Conservation (phyloP, 768 basidiomycete species). For the Pisolithus orientalis region DNA sequence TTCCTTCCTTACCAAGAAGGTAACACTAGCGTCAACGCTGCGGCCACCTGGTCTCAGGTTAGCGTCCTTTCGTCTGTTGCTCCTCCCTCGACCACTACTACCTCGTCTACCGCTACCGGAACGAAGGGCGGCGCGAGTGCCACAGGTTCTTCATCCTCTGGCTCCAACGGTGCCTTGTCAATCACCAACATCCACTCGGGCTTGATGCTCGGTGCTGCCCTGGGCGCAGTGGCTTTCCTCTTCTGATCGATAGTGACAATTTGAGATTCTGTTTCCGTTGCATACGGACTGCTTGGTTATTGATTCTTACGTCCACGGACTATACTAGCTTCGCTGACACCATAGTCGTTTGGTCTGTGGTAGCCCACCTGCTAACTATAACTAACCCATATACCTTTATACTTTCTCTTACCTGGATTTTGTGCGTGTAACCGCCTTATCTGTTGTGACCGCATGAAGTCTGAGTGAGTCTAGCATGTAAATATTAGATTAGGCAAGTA, state of each 20-base stretch:
- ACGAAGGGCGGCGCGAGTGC: conserved; percentile 10
- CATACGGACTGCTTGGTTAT: conserved; percentile 2
- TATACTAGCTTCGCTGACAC: background rate
- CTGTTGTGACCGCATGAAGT: background rate
- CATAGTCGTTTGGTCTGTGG: background rate
- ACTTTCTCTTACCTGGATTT: no score
- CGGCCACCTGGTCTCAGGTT: conserved; percentile 45
- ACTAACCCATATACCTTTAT: background rate
- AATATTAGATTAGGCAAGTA: background rate
- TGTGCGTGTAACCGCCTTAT: no score
- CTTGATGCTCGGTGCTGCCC: conserved; percentile 6
- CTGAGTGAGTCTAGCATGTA: background rate
- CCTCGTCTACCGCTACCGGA: conserved; percentile 13
- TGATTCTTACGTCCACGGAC: background rate
- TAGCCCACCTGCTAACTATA: background rate
- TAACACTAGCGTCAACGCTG: conserved; percentile 36
- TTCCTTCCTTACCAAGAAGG: conserved; percentile 53
- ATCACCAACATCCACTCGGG: conserved; percentile 10
- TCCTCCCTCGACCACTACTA: conserved; percentile 25
- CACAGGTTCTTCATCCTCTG: conserved; percentile 7
- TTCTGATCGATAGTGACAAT: conserved; percentile 3
- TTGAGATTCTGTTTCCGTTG: conserved; percentile 1
- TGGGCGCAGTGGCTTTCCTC: conserved; percentile 13
- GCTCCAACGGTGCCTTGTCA: conserved; percentile 7
- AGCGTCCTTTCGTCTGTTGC: conserved; percentile 38